Evolutionary conservation across 192 early-diverging fungal genomes (phyloP).

Genomic region (Backusella macrospora): DNA sequence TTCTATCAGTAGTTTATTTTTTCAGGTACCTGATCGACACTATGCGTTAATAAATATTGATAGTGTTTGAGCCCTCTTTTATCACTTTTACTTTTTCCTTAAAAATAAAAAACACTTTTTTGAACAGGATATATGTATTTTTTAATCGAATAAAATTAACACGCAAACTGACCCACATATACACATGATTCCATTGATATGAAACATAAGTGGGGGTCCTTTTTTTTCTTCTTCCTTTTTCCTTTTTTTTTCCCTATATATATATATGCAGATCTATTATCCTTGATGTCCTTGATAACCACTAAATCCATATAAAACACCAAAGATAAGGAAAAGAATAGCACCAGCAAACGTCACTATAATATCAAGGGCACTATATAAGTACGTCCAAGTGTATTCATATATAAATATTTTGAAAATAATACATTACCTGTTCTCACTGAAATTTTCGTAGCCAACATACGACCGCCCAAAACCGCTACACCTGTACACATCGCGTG

Average conservation of each 20-base stretch:
- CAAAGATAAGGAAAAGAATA: slow-evolving; percentile 89
- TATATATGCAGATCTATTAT: neutral
- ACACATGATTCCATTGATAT: slow-evolving; percentile 1
- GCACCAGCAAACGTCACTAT: slow-evolving; percentile 82
- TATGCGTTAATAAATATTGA: neutral
- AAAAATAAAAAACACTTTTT: neutral
- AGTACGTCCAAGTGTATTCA: neutral
- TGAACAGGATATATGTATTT: neutral
- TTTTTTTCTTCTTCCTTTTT: neutral
- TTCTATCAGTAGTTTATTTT: neutral
- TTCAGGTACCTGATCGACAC: slow-evolving; percentile 7
- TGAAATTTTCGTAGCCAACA: slow-evolving; percentile 84
- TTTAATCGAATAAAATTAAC: neutral
- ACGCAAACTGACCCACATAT: neutral
- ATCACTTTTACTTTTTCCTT: neutral
- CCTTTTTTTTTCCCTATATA: too few relatives aligned
- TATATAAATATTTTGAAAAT: neutral
- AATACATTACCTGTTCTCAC: slow-evolving; percentile 69
- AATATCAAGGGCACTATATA: neutral
- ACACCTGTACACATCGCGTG: slow-evolving; percentile 91
- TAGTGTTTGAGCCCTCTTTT: neutral
- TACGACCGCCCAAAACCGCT: slow-evolving; percentile 92
- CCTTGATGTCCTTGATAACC: slow-evolving; percentile 24
- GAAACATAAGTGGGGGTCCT: neutral
- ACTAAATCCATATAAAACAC: slow-evolving; percentile 32